Conservation (phyloP, 192 early-diverging fungal species). For the Backusella tuberculispora region DNA sequence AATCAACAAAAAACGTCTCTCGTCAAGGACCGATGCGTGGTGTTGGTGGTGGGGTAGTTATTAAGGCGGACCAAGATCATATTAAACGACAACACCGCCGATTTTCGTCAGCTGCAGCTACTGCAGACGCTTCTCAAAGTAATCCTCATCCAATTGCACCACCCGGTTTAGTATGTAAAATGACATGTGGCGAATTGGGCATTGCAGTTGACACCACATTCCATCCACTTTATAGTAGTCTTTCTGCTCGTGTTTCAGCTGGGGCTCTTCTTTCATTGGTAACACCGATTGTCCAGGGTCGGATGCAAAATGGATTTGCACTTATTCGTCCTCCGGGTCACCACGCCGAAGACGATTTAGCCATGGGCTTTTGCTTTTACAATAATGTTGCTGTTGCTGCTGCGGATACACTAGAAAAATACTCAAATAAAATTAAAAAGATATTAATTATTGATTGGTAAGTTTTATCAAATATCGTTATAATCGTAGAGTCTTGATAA, state of each 20-base stretch:
- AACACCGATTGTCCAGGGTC: constrained; percentile 49
- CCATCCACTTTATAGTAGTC: constrained; percentile 28
- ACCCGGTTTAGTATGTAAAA: constrained; percentile 47
- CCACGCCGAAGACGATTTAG: constrained; percentile 71
- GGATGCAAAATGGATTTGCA: constrained; percentile 70
- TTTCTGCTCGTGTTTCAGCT: constrained; percentile 23
- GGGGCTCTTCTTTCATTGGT: constrained; percentile 28
- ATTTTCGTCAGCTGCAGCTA: too few species aligned
- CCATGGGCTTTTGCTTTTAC: constrained; percentile 76
- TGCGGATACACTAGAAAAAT: constrained; percentile 50
- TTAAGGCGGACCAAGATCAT: constrained; percentile 21
- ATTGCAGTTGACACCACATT: constrained; percentile 42
- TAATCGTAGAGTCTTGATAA: too few species aligned
- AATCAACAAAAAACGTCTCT: too few species aligned
- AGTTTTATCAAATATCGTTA: constrained; percentile 13
- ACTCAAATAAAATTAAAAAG: constrained; percentile 53
- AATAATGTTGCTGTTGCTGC: constrained; percentile 82
- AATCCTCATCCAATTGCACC: too few species aligned
- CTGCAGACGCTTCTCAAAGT: too few species aligned
- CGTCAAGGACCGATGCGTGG: too few species aligned
- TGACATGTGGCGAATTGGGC: constrained; percentile 57
- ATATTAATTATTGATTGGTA: constrained; percentile 80
- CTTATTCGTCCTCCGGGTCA: constrained; percentile 77
- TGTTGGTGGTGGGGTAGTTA: constrained; percentile 29
- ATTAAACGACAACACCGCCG: constrained; percentile 22